Evolutionary conservation across 768 basidiomycete species (phyloP), one percentile per base, ranked within the genome.

Genomic region (Suillus luteus): DNA sequence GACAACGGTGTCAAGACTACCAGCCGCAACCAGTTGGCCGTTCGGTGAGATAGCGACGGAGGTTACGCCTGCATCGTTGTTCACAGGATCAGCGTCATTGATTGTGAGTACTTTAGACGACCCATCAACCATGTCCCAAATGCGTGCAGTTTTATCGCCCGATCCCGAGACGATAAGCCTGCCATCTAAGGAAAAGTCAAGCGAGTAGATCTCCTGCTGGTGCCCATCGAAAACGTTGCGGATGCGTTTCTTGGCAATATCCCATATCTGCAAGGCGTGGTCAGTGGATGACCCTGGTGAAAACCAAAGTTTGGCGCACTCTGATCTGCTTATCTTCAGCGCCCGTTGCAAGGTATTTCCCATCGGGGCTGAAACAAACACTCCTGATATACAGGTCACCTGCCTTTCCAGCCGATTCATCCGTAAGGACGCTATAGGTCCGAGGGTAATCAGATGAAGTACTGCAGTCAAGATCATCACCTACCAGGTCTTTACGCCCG

Each of bases 401-500:
- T 33, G 85, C 80, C 70, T 89, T 88, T 60, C 75, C 85, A 3
- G 86, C 86, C n/a, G 79, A 75, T 62, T 93, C 91, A 77, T 96
- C 94, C 55, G 85, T 80, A 35, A 96, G 81, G 2, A 93, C 86
- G 67, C 92, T 94, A 69, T 37, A 59, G 35, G 61, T 27, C 61
- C 62, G 64, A 24, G 54, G 62, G 57, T 61, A 61, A 69, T 59
- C 59, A 67, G 57, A 61, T 38, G 57, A 37, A 55, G 14, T 19
- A 27, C 38, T 14, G 62, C 24, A 52, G 19, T 61, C 40, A 9
- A 62, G 3, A 48, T 63, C 46, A 58, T 67, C 41, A 74, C 87
- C 62, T 67, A 95, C 95, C 91, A 95, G 37, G 89, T 89, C 78
- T 93, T 94, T 0, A 72, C 74, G 8, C 96, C 96, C 0, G 92